phyloP scores from a whole-genome alignment of 2,329 filamentous ascomycete species.

The Fragosphaeria purpurea region DNA sequence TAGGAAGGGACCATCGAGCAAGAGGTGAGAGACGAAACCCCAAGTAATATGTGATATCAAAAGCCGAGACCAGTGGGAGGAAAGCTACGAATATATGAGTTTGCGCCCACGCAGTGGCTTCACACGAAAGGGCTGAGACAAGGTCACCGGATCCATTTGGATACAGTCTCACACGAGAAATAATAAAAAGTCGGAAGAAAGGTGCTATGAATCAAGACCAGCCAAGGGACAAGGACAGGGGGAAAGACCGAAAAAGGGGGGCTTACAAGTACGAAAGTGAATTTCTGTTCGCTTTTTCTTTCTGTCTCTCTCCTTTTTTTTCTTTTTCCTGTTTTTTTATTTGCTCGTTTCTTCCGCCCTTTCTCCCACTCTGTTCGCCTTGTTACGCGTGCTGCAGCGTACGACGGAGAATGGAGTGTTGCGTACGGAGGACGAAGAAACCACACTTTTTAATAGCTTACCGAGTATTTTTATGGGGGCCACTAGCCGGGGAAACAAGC shows the following conservation, averaged over 20 bases:
- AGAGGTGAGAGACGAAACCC: neutral
- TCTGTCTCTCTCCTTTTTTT: neutral
- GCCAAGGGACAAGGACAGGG: neutral
- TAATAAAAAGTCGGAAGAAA: neutral
- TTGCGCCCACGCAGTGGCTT: neutral
- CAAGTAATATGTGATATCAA: neutral
- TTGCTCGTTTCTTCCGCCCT: neutral
- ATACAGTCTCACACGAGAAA: slow-evolving; percentile 3
- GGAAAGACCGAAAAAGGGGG: neutral
- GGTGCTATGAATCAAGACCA: too few species aligned
- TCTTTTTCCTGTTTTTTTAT: neutral
- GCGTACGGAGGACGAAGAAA: too few species aligned
- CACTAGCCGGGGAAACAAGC: slow-evolving; percentile 10
- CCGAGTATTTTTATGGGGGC: neutral
- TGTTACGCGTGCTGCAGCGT: too few species aligned
- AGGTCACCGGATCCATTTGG: slow-evolving; percentile 13
- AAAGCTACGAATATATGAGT: slow-evolving; percentile 7
- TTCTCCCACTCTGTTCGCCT: too few species aligned
- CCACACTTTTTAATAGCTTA: too few species aligned
- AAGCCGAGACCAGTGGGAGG: slow-evolving; percentile 2
- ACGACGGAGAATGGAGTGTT: too few species aligned
- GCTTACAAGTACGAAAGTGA: too few species aligned
- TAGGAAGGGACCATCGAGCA: neutral
- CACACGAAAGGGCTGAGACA: slow-evolving; percentile 11
- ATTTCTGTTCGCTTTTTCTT: too few species aligned